Evolutionary conservation across 768 basidiomycete species (phyloP).

Genomic region (Trametes punicea): DNA sequence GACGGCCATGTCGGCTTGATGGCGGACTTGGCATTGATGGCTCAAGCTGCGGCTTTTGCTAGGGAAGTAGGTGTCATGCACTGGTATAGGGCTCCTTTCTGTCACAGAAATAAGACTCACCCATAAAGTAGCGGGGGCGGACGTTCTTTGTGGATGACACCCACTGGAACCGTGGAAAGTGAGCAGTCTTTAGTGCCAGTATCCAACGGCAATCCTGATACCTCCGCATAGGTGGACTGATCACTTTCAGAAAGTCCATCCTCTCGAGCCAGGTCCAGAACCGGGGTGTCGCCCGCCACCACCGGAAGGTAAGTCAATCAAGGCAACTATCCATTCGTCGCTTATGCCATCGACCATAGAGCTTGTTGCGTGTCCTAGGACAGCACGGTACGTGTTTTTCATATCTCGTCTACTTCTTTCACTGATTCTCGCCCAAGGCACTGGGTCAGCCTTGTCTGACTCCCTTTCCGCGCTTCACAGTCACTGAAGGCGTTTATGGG

Average conservation of each 20-base stretch:
- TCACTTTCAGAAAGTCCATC: conserved; percentile 54
- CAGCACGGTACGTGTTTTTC: conserved; percentile 45
- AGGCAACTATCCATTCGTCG: too few species aligned
- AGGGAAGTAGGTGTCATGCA: conserved; percentile 46
- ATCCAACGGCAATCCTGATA: background rate
- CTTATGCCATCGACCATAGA: conserved; percentile 36
- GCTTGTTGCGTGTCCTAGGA: conserved; percentile 68
- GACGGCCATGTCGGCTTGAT: conserved; percentile 64
- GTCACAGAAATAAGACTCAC: background rate
- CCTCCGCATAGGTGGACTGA: conserved; percentile 53
- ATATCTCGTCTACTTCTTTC: conserved; percentile 6
- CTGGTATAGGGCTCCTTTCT: background rate
- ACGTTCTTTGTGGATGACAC: conserved; percentile 70
- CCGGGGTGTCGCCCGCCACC: conserved; percentile 61
- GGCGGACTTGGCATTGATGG: conserved; percentile 63
- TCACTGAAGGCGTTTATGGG: background rate
- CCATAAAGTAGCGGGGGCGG: conserved; percentile 46
- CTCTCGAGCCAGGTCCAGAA: conserved; percentile 58
- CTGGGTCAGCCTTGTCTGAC: conserved; percentile 44
- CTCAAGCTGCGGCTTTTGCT: conserved; percentile 64
- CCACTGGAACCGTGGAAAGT: conserved; percentile 74
- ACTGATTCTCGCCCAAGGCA: conserved; percentile 40
- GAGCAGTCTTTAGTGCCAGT: conserved; percentile 21
- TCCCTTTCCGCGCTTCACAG: background rate
- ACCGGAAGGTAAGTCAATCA: conserved; percentile 54